Conservation (phyloP, 73 alveolate species). For the Paramecium tetraurelia region DNA sequence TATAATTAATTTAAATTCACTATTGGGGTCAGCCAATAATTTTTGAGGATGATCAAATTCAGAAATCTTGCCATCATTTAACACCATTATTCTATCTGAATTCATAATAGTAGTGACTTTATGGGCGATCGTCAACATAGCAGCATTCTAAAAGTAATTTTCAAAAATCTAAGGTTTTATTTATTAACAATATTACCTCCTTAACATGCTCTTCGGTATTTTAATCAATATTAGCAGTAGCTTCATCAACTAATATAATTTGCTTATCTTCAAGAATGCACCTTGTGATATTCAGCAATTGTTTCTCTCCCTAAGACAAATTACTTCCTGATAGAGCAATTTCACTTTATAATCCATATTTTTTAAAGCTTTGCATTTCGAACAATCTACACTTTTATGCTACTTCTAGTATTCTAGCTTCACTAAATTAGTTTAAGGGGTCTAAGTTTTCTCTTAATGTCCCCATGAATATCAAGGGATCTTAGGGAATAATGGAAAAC, state of each 20-base stretch:
- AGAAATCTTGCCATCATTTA: conserved; percentile 54
- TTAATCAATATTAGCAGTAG: conserved; percentile 68
- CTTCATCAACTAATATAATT: conserved; percentile 68
- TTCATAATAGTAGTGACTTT: conserved; percentile 39
- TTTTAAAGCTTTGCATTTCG: neutral
- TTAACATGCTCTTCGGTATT: conserved; percentile 68
- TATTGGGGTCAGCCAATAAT: neutral
- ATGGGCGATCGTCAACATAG: conserved; percentile 4
- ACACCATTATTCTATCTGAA: conserved; percentile 47
- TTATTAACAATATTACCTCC: neutral
- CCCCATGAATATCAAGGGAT: neutral
- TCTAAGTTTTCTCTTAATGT: neutral
- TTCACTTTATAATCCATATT: neutral
- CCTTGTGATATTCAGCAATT: conserved; percentile 63
- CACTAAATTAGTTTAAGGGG: neutral
- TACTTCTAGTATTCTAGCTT: neutral
- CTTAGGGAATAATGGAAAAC: neutral
- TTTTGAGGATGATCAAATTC: conserved; percentile 58
- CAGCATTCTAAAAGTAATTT: neutral
- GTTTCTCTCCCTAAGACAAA: conserved; percentile 66
- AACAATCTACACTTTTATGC: neutral
- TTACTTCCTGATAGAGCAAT: conserved; percentile 45
- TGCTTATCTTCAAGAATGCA: conserved; percentile 59
- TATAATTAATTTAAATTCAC: neutral
- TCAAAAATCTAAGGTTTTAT: neutral